These are phyloP conservation scores for Claviceps fusiformis DNA, from an alignment of 2,329 filamentous ascomycete genomes.

Conservation along the genomic window DNA sequence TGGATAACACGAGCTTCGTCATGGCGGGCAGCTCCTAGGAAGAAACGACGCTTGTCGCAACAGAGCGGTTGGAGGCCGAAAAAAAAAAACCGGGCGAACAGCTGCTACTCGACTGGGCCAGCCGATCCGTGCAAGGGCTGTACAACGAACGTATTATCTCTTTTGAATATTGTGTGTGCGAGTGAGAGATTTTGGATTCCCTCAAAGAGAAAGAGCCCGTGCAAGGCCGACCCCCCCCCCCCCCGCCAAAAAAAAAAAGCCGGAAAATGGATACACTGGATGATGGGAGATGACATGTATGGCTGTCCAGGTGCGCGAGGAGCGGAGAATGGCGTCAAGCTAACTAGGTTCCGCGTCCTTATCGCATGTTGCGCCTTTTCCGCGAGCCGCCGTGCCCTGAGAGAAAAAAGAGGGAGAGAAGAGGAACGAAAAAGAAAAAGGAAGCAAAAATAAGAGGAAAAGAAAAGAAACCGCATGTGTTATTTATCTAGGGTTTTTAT, in stretches of 20 bases:
- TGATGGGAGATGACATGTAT: not conserved
- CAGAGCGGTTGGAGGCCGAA: not conserved
- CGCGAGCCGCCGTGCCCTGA: not conserved
- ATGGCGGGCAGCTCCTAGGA: conserved; percentile 21
- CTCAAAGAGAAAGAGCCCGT: not conserved
- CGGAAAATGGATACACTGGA: not conserved
- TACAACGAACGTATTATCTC: not conserved
- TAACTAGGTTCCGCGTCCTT: not conserved
- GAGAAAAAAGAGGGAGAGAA: not conserved
- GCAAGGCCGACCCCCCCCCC: not conserved
- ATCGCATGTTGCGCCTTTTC: not conserved
- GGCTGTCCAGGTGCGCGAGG: not conserved
- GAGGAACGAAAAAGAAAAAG: not conserved
- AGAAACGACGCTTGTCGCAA: not conserved
- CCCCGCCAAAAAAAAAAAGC: not conserved
- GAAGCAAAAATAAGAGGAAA: not conserved
- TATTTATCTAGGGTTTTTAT: not conserved
- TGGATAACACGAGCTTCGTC: conserved; percentile 76
- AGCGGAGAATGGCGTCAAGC: not conserved
- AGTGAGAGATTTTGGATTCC: not conserved
- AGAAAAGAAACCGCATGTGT: not conserved
- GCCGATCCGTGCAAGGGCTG: not conserved
- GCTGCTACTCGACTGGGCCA: not conserved
- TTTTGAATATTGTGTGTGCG: not conserved
- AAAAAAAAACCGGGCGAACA: not conserved